phyloP scores from a whole-genome alignment of 1,139 yeast species.

The Candida tunisiensis region DNA sequence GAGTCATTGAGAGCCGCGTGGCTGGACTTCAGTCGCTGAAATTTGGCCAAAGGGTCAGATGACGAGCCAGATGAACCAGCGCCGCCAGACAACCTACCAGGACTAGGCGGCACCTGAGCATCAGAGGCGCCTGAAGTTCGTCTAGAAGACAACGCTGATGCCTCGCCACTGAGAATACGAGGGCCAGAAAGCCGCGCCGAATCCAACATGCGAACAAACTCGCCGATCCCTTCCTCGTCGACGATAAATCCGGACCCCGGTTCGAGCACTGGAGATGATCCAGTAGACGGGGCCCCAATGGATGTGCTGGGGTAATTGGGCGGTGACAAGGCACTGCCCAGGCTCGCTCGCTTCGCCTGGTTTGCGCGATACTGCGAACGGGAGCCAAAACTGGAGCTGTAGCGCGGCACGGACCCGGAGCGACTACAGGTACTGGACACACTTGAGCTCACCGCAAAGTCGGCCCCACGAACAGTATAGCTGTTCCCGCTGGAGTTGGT shows the following conservation, averaged over 20 bases:
- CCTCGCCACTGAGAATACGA: no score
- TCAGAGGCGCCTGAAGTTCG: no score
- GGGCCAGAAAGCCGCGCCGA: no score
- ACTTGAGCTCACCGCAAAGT: conserved; percentile 1
- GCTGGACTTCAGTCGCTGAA: no score
- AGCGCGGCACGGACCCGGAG: conserved; percentile 12
- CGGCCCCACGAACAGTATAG: no score
- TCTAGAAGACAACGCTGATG: no score
- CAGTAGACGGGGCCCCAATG: not conserved
- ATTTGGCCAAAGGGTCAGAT: no score
- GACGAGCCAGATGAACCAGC: no score
- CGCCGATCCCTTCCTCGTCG: conserved; percentile 56
- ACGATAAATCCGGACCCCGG: conserved; percentile 20
- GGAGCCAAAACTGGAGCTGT: conserved; percentile 17
- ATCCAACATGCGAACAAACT: conserved; percentile 70
- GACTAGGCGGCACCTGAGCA: no score
- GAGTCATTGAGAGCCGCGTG: no score
- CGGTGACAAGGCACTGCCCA: not conserved
- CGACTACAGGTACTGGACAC: conserved; percentile 6
- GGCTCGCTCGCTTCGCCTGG: conserved; percentile 8
- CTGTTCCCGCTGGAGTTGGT: conserved; percentile 5
- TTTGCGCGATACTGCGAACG: conserved; percentile 11
- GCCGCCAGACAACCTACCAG: no score
- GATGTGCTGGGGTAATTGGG: no score
- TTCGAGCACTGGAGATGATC: conserved; percentile 11